Evolutionary conservation across 1,284 basidiomycete species (phyloP), one percentile per base, ranked within the genome.

Genomic region (Naganishia cerealis): DNA sequence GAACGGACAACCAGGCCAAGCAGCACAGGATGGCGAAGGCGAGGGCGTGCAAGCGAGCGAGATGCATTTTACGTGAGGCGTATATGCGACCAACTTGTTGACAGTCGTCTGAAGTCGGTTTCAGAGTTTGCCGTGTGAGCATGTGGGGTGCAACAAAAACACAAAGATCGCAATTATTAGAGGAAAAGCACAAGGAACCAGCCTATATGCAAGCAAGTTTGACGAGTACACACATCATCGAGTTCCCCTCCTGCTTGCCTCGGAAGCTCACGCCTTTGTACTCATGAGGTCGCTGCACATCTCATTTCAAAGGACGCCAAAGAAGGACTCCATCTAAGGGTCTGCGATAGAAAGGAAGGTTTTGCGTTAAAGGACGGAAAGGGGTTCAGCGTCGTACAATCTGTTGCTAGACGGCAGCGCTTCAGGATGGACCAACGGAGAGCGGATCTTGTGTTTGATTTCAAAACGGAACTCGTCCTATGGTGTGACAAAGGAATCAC

Each of bases 11-110:
- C 46, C 54, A 56, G 29, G 33, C n/a, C 33, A 38, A 36, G 29
- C 33, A 56, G n/a, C 54, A 56, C 15, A 57, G 38, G 38, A 43
- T 57, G 56, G 26, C 42, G 10, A 39, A 36, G n/a, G 56, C 56
- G 13, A n/a, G 18, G 36, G 46, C 24, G 46, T 50, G 46, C 8
- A 50, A 50, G 46, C 46, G 46, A 50, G 5, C 21, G 3, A 24
- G n/a, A 13, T 57, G 42, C 56, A 57, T 56, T 40, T 24, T 40
- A 2, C 12, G 46, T n/a, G 7, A 18, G 16, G 43, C 7, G 18
- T 50, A 33, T 33, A 33, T 33, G 29, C 7, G 46, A 13, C 21
- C 3, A 10, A 3, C 21, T 50, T 5, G 46, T 24, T 15, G 24
- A 24, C 24, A 50, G n/a, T 50, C 24, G 46, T 21, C 21, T n/a